Evolutionary conservation across 2,329 filamentous ascomycete species (phyloP), one percentile per base, ranked within the genome.

Genomic region (Fusarium sp.): DNA sequence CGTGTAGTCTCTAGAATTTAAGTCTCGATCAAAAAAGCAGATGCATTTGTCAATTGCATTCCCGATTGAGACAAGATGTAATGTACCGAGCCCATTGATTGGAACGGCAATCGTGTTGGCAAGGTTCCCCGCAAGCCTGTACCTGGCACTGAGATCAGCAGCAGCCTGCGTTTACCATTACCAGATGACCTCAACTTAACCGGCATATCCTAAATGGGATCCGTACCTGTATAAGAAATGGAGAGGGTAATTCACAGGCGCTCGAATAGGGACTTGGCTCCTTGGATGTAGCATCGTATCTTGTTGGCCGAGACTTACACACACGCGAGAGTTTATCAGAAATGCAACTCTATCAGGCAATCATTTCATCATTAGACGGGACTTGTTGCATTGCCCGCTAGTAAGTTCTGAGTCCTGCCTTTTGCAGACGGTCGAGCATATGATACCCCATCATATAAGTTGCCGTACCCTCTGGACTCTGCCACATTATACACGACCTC

Each of bases 111-210:
- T 38, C 34, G 34, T 38, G 4, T n/a, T 12, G 34, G 34, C 18
- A n/a, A 38, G 34, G 34, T 38, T 38, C 34, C 34, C 34, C 34
- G 34, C 34, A 38, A 3, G 34, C 4, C 6, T 4, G 5, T 38
- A n/a, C 10, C 18, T 32, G 13, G 30, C 30, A 15, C 30, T 2
- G 30, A 8, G 34, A 38, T n/a, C 34, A 2, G 34, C 34, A 7
- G 2, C 18, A n/a, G 2, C 3, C 1, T n/a, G 18, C 10, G 18
- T 6, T 3, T 38, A 4, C 34, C 9, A 38, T 2, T 0, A 38
- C 18, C 3, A 38, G 18, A 38, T 38, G 34, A n/a, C 10, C 10
- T n/a, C 18, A 4, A 38, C 34, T 38, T 38, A 38, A 38, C 34
- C 34, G 34, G 34, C 18, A 38, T 38, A 38, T 38, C 34, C 34